A percentile compares a stretch with the other conserved stretches of the same genome.
phyloP scores from a whole-genome alignment of 2,329 filamentous ascomycete species.

The Thermothelomyces thermophilus region DNA sequence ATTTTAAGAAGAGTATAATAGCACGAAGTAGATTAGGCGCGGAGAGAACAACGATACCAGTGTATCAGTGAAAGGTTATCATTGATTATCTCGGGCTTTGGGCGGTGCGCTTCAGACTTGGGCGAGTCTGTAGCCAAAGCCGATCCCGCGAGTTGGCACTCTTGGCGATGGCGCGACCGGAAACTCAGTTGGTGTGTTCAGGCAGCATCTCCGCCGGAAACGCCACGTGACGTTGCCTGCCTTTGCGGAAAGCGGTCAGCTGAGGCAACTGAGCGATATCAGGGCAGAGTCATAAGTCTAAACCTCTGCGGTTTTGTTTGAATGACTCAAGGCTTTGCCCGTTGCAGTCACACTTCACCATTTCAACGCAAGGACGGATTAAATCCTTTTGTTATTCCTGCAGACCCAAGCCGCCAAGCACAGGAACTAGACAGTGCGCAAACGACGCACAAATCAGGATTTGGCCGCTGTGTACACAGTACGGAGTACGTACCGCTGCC shows the following conservation, averaged over 20 bases:
- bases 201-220: not conserved
- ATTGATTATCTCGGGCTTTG: too few species aligned
- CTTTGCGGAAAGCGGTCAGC: not conserved
- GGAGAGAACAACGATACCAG: too few species aligned
- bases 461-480: too few species aligned
- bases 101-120: too few species aligned
- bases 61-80: too few species aligned
- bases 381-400: too few species aligned
- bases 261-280: not conserved
- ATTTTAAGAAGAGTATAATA: too few species aligned
- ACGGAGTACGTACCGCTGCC: conserved; percentile 12
- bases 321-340: too few species aligned
- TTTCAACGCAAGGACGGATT: not conserved
- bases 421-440: not conserved
- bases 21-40: too few species aligned
- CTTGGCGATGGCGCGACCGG: conserved; percentile 11
- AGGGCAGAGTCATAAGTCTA: not conserved
- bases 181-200: not conserved
- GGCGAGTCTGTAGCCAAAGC: not conserved
- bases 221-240: conserved; percentile 8
- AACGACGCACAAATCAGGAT: conserved; percentile 11
- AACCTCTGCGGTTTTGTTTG: too few species aligned
- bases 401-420: too few species aligned
- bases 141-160: not conserved
- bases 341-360: too few species aligned